phyloP scores from a whole-genome alignment of 2,329 filamentous ascomycete genomes.

The Stemphylium vesicarium region DNA sequence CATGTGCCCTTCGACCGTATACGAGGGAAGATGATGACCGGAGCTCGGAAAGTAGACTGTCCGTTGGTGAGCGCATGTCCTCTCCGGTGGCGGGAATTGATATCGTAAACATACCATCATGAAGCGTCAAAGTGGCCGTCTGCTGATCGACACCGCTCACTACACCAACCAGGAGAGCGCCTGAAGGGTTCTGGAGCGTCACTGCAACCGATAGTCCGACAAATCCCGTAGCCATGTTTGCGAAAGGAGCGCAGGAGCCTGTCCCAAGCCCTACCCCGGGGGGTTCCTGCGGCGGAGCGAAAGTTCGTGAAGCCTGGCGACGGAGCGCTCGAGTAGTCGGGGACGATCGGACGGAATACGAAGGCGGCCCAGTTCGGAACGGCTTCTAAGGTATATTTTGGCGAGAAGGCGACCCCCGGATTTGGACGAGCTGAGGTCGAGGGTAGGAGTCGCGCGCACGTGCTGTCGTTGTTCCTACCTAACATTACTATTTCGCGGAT shows the following conservation, averaged over 20 bases:
- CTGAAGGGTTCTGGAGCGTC: slow-evolving; percentile 70
- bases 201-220: slow-evolving; percentile 79
- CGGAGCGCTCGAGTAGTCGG: not conserved
- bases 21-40: slow-evolving; percentile 59
- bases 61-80: slow-evolving; percentile 5
- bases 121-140: slow-evolving; percentile 67
- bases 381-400: not conserved
- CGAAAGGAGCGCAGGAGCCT: not conserved
- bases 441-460: slow-evolving; percentile 6
- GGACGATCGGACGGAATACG: not conserved
- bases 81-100: not conserved
- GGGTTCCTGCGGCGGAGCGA: slow-evolving; percentile 4
- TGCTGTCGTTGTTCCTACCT: slow-evolving; percentile 2
- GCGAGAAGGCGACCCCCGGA: slow-evolving; percentile 12
- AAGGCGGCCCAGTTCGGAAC: not conserved
- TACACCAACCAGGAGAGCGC: slow-evolving; percentile 70
- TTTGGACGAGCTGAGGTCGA: slow-evolving; percentile 11
- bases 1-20: slow-evolving; percentile 62
- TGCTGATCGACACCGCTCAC: slow-evolving; percentile 74
- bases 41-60: slow-evolving; percentile 62
- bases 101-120: slow-evolving; percentile 64
- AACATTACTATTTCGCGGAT: slow-evolving; percentile 15
- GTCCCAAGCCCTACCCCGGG: slow-evolving; percentile 2
- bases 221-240: slow-evolving; percentile 68
- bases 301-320: slow-evolving; percentile 1